These are phyloP conservation scores for Dactylonectria estremocensis DNA, from an alignment of 2,329 filamentous ascomycete genomes.

Conservation along the genomic window DNA sequence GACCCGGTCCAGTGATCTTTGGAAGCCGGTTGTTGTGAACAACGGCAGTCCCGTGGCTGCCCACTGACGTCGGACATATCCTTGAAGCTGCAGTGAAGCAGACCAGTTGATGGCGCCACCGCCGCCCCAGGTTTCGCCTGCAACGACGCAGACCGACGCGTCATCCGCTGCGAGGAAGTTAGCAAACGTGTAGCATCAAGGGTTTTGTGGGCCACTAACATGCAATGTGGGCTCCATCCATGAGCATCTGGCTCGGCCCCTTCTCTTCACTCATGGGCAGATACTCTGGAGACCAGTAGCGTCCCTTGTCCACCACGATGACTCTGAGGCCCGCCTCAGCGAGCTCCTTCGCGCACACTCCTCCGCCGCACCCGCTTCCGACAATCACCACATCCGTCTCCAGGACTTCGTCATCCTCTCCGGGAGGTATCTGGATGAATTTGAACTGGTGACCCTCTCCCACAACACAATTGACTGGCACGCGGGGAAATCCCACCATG, in stretches of 20 bases:
- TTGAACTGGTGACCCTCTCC: constrained; percentile 39
- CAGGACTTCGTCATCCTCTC: constrained; percentile 65
- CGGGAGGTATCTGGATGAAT: constrained; percentile 67
- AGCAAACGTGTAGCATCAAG: not conserved
- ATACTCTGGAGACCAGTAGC: constrained; percentile 76
- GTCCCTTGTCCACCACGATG: constrained; percentile 81
- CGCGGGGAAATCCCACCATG: constrained; percentile 5
- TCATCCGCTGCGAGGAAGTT: constrained; percentile 52
- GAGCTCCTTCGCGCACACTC: constrained; percentile 81
- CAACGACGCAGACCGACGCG: constrained; percentile 70
- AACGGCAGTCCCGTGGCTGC: constrained; percentile 74
- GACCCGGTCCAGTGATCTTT: constrained; percentile 80
- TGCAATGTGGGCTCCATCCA: constrained; percentile 18
- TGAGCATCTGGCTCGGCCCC: constrained; percentile 18
- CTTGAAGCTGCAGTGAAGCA: constrained; percentile 72
- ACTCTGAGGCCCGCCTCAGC: constrained; percentile 79
- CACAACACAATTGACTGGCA: constrained; percentile 8
- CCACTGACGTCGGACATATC: constrained; percentile 83
- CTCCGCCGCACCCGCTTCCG: constrained; percentile 85
- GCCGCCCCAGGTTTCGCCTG: constrained; percentile 81
- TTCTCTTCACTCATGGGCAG: constrained; percentile 72
- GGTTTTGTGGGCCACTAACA: not conserved
- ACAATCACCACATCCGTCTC: constrained; percentile 84
- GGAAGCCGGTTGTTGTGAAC: constrained; percentile 79
- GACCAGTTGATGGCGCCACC: constrained; percentile 87